phyloP scores from a whole-genome alignment of 2,329 filamentous ascomycete genomes.

The Berkeleyomyces basicola region DNA sequence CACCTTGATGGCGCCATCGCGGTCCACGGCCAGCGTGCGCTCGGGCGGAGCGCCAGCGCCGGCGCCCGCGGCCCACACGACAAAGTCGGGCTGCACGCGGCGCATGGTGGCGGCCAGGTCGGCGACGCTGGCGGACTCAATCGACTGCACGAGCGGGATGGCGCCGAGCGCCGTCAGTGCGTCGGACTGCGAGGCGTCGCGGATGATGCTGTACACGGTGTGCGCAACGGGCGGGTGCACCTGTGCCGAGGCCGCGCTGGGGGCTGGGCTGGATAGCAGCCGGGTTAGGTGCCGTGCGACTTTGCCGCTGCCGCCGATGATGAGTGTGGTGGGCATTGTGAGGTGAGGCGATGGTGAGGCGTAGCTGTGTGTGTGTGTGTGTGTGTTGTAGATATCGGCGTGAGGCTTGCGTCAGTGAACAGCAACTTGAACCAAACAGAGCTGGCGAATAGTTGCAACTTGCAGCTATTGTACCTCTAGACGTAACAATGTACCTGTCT shows the following conservation, averaged over 20 bases:
- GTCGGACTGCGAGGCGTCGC: conserved; percentile 20
- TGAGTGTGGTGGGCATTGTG: conserved; percentile 17
- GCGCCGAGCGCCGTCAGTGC: conserved; percentile 25
- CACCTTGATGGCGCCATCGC: conserved; percentile 27
- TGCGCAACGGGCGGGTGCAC: conserved; percentile 12
- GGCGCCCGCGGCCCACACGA: conserved; percentile 22
- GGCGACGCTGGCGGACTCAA: conserved; percentile 23
- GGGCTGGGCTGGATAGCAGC: conserved; percentile 10
- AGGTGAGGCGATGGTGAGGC: not conserved
- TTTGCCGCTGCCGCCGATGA: conserved; percentile 19
- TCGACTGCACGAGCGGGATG: conserved; percentile 26
- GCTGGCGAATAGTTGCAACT: too few relatives aligned
- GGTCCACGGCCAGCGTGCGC: conserved; percentile 28
- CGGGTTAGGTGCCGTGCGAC: conserved; percentile 16
- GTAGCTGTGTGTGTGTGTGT: not conserved
- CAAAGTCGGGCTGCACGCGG: conserved; percentile 19
- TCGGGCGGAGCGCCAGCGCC: conserved; percentile 18
- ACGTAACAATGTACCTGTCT: too few relatives aligned
- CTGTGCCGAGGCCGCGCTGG: not conserved
- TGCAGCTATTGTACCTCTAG: too few relatives aligned
- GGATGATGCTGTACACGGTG: conserved; percentile 19
- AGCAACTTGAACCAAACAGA: too few relatives aligned
- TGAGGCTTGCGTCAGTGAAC: too few relatives aligned
- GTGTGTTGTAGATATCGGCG: not conserved
- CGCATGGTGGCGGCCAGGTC: conserved; percentile 24